Base-by-base conservation (phyloP, 2,329 filamentous ascomycete species). In the Hawksworthiomyces lignivorus region DNA sequence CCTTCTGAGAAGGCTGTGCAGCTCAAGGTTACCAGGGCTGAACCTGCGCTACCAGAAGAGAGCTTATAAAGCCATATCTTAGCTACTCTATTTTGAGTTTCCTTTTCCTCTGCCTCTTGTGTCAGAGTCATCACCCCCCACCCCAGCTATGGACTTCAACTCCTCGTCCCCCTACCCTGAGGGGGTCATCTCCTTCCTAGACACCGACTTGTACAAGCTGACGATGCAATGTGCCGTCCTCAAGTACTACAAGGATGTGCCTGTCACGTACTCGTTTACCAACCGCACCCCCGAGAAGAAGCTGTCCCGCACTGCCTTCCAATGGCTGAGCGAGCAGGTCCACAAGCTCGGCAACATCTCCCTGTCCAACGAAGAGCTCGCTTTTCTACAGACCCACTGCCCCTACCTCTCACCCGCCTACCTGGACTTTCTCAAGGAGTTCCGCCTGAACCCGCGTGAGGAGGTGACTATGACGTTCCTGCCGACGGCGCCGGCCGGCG, bases 201-300 rank as follows among this genome's bases (percentile, higher is more conserved):
- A 92, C 57, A 90, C 84, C 14, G 78, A 82, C 52, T 58, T 98
- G 47, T 98, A 96, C 76, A 98, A 98, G 65, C 67, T 98, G 63
- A 98, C 92, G 17, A 98, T 98, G 92, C 92, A 98, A 82, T 95
- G 86, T 59, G 88, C 88, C 48, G 83, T 97, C 50, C 75, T 94
- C 52, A 94, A 94, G 63, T 94, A 89, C 68, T 97, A 94, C 62
- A 83, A 83, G 26, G 73, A 89, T 44, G 68, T 80, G 54, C 76
- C 82, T 33, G 92, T 97, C 45, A 88, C 86, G 3, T 98, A 97
- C 59, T 80, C 84, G 46, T 96, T 94, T 66, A 97, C 88, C 39
- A 98, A 98, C 61, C 84, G 92, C 38, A 98, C 92, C 1, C 87
- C 87, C 7, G 80, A 95, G 48, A 94, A 96, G 79, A 88, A 89